Percentiles rank a stretch among this genome's conserved stretches.
phyloP scores from a whole-genome alignment of 140 eudicot genomes.

The Bidens hawaiensis region DNA sequence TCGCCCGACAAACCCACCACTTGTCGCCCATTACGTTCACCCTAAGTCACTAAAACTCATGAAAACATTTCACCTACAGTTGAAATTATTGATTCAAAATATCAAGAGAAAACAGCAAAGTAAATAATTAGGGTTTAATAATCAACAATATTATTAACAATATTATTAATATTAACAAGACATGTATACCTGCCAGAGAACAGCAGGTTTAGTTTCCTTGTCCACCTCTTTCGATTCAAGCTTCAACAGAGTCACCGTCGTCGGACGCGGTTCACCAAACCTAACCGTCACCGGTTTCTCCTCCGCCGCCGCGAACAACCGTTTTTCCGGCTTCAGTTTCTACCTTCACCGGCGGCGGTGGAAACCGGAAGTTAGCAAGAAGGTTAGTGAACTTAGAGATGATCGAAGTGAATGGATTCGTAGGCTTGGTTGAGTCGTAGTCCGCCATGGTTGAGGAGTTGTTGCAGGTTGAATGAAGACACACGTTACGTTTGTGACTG shows the following conservation, averaged over 20 bases:
- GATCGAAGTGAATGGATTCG: slow-evolving; percentile 34
- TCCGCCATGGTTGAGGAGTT: slow-evolving; percentile 32
- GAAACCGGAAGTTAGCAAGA: slow-evolving; percentile 27
- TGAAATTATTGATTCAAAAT: too few species aligned
- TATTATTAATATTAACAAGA: too few species aligned
- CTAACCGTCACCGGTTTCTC: slow-evolving; percentile 25
- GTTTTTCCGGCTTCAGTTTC: slow-evolving; percentile 17
- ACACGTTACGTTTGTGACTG: slow-evolving; percentile 16
- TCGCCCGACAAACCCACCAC: too few species aligned
- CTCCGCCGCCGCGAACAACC: neutral
- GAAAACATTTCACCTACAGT: too few species aligned
- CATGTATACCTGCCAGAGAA: slow-evolving; percentile 86
- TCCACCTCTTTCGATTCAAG: slow-evolving; percentile 43
- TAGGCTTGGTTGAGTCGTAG: neutral
- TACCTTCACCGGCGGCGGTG: slow-evolving; percentile 23
- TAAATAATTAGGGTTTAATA: too few species aligned
- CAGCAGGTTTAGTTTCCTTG: slow-evolving; percentile 42
- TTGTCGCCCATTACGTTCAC: too few species aligned
- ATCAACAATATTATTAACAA: too few species aligned
- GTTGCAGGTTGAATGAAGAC: slow-evolving; percentile 12
- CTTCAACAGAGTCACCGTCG: slow-evolving; percentile 39
- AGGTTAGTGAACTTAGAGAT: slow-evolving; percentile 26
- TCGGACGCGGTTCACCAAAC: slow-evolving; percentile 23
- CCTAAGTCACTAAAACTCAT: too few species aligned
- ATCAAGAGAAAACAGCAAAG: too few species aligned